These are phyloP conservation scores for Citrus trifoliata DNA, from an alignment of 345 rosid species.

Conservation along the genomic window DNA sequence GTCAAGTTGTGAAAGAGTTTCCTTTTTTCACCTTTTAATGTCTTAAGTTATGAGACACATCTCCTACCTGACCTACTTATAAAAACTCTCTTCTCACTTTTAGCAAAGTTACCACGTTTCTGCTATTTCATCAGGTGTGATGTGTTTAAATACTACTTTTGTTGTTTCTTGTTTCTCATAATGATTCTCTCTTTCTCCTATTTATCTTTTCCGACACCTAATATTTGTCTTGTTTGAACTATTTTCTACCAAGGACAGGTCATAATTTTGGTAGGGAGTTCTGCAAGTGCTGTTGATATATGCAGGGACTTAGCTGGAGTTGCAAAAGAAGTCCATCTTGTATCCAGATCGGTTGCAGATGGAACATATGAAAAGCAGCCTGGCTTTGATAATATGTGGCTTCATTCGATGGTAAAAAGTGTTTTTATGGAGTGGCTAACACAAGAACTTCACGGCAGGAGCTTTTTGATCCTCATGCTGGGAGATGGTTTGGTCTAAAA, in stretches of 20 bases:
- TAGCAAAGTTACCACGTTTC: background rate
- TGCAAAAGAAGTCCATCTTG: constrained; percentile 85
- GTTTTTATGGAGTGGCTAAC: constrained; percentile 6
- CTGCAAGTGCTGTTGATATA: constrained; percentile 70
- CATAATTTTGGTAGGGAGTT: constrained; percentile 66
- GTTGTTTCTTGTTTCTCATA: constrained; percentile 11
- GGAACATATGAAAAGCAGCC: constrained; percentile 38
- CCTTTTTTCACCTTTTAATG: background rate
- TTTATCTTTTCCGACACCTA: background rate
- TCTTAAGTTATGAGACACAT: background rate
- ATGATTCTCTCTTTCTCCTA: background rate
- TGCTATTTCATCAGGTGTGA: background rate
- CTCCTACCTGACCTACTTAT: too few relatives aligned
- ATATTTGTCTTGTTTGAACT: background rate
- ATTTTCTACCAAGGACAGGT: constrained; percentile 35
- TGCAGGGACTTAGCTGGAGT: constrained; percentile 58
- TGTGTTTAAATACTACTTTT: background rate
- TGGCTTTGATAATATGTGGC: constrained; percentile 57
- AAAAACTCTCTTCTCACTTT: background rate
- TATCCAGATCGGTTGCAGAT: constrained; percentile 50
- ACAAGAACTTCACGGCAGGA: background rate
- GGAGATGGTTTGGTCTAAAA: constrained; percentile 15
- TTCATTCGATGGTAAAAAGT: constrained; percentile 76
- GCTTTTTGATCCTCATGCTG: background rate
- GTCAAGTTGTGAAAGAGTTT: background rate